Conservation (phyloP, 768 basidiomycete genomes). For the Fomitopsis serialis region DNA sequence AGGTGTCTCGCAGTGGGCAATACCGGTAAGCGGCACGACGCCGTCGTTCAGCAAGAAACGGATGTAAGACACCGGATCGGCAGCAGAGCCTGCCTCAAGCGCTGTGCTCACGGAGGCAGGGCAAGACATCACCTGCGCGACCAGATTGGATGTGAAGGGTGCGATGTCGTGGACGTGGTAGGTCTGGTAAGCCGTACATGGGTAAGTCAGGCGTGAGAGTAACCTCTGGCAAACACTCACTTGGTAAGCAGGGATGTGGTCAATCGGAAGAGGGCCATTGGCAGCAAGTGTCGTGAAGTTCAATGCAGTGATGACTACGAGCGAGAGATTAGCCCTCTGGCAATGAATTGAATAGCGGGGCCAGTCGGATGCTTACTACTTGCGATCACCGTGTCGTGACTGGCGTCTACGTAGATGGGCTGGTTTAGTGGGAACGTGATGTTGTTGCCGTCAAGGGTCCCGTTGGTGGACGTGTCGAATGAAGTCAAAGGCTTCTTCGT, state of each 20-base stretch:
- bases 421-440: constrained; percentile 31
- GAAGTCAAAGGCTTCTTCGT: constrained; percentile 30
- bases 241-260: constrained; percentile 29
- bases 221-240: constrained; percentile 8
- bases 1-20: constrained; percentile 32
- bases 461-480: constrained; percentile 41
- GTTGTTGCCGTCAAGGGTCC: constrained; percentile 35
- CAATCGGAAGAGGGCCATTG: constrained; percentile 35
- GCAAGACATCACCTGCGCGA: constrained; percentile 41
- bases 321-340: background rate
- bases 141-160: constrained; percentile 43
- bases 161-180: constrained; percentile 38
- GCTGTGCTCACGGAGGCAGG: constrained; percentile 15
- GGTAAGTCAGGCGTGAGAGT: background rate
- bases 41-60: constrained; percentile 46
- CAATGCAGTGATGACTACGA: constrained; percentile 34
- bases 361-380: constrained; percentile 21
- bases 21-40: constrained; percentile 38
- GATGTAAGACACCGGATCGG: constrained; percentile 18
- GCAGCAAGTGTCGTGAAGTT: constrained; percentile 38
- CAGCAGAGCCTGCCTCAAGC: constrained; percentile 3
- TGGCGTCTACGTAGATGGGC: constrained; percentile 40
- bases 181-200: constrained; percentile 15
- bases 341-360: too few relatives aligned
- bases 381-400: constrained; percentile 41